Conservation (phyloP, 2,329 filamentous ascomycete genomes). For the Cladosporium sp. region DNA sequence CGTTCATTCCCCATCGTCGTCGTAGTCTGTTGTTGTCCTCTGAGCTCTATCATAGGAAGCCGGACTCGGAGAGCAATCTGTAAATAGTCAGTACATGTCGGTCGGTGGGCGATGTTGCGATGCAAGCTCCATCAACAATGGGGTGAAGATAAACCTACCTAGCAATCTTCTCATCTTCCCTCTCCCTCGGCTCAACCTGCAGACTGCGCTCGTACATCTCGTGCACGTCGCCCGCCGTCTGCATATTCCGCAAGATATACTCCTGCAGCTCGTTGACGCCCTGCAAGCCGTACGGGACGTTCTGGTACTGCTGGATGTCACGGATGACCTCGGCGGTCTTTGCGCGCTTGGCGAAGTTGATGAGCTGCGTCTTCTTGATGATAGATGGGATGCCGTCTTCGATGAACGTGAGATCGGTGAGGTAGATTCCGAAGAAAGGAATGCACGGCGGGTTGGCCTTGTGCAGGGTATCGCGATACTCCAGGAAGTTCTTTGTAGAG, state of each 20-base stretch:
- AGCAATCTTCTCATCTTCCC: constrained; percentile 99
- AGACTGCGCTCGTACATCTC: constrained; percentile 99
- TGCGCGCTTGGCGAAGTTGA: constrained; percentile 97
- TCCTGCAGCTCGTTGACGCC: constrained; percentile 90
- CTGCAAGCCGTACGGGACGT: constrained; percentile 90
- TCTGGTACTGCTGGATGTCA: constrained; percentile 98
- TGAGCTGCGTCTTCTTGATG: constrained; percentile 92
- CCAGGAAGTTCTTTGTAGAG: constrained; percentile 96
- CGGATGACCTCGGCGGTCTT: constrained; percentile 98
- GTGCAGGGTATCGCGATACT: constrained; percentile 91
- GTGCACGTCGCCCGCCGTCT: constrained; percentile 90
- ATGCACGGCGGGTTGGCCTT: constrained; percentile 94
- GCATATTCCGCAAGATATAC: constrained; percentile 95
- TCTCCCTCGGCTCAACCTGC: constrained; percentile 87
- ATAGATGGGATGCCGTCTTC: constrained; percentile 96
- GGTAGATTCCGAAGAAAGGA: constrained; percentile 97
- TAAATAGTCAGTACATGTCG: constrained; percentile 22
- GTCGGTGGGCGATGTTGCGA: constrained; percentile 17
- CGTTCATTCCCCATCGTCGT: not conserved
- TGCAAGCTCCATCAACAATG: not conserved
- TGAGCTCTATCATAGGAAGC: constrained; percentile 48
- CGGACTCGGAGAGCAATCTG: constrained; percentile 56
- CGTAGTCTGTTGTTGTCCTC: not conserved
- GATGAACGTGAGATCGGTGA: constrained; percentile 97
- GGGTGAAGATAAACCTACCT: constrained; percentile 61